Base-by-base conservation (phyloP, 2,329 filamentous ascomycete genomes). In the Colletotrichum neosansevieriae region DNA sequence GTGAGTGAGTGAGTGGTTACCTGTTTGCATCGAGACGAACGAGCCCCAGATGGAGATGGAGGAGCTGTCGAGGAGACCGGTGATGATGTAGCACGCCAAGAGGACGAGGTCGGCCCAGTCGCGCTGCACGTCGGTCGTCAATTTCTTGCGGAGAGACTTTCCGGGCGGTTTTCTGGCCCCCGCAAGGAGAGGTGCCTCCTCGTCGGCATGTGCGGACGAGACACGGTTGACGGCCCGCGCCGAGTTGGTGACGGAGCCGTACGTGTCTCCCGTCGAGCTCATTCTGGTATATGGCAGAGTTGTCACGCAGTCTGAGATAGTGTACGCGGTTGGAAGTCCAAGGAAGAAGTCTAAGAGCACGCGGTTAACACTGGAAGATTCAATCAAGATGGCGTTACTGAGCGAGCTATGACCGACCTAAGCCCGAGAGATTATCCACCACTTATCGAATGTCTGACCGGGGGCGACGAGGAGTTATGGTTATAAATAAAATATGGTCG, bases 1-100 rank as follows among this genome's bases (percentile, higher is more conserved):
- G 21, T 21, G n/a, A 13, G 56, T 78, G 82, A 71, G 53, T 42
- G 42, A 4, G 6, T 19, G 42, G 3, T 45, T 74, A 88, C 91
- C 92, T 36, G 92, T 94, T 76, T 94, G 92, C 92, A 94, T 94
- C 73, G 90, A 92, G 45, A 94, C 92, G 73, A 95, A 95, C 3
- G 90, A 90, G 12, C 92, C 91, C 90, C 91, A 94, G 47, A 91
- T 91, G 65, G 89, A 91, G 53, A 92, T 91, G 2, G 91, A 89
- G 2, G 91, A 89, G 78, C 91, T 93, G 79, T 95, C 92, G 7
- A 94, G 85, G 11, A 95, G 82, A 4, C 92, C 92, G 0, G 92
- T 94, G 75, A 94, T 91, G 71, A 92, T 80, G 76, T 94, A 94
- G 79, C 91, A 93, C 32, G 88, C 80, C 4, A 95, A 81, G 44